Evolutionary conservation across 345 rosid species (phyloP), one percentile per base, ranked within the genome.

Genomic region (Arabis hirsuta): DNA sequence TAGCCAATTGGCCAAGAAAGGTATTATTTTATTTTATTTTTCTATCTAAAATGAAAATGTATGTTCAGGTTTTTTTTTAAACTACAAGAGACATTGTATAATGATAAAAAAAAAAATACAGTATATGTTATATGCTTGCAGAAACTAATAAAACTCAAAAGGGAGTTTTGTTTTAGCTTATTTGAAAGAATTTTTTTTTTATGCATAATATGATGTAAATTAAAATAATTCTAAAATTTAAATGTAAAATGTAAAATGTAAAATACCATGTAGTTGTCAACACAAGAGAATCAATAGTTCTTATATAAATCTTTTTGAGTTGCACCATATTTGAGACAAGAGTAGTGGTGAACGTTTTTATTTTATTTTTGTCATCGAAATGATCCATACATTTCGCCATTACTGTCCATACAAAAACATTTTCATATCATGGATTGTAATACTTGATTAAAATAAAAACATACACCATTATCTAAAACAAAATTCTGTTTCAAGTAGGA

Each of bases 1-100:
- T 63, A 63, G 39, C 55, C 56, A 39, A 27, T 7, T 9, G 12
- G 13, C 20, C 19, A 65, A 43, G 66, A 16, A 65, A 55, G 26
- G 58, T 46, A 65, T 41, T 22, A 22, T 22, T 22, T 39, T 42
- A 1, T 13, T 26, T 53, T n/a, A n/a, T 54, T 14, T 44, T 34
- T 54, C 6, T 52, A 52, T 9, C 69, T 29, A 7, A 36, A 62
- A 12, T 24, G 63, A 22, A 38, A 44, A 26, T 14, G 8, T 26
- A 31, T 43, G 32, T 45, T 68, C 14, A 43, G 8, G 10, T 38
- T 16, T n/a, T n/a, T n/a, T n/a, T n/a, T n/a, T n/a, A n/a, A n/a
- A n/a, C n/a, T n/a, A n/a, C n/a, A n/a, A n/a, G 4, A 47, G 9
- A n/a, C 4, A 3, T 29, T 11, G n/a, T 42, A 42, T 11, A 22